Evolutionary conservation across 371 early-diverging fungal genomes (phyloP).

Genomic region (Lichtheimia ornata): DNA sequence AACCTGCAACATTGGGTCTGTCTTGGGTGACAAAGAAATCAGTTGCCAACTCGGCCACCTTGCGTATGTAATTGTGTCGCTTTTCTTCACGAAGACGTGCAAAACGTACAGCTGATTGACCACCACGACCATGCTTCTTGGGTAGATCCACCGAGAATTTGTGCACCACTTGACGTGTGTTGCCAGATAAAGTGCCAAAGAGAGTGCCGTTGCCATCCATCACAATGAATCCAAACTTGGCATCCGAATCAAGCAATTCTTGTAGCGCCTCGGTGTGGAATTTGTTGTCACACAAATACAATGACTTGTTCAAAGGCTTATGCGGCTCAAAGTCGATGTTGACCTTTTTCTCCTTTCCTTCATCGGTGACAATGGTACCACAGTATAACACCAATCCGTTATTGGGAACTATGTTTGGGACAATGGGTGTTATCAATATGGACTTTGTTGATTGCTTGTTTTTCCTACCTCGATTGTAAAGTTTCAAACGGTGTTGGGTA

Average conservation of each 20-base stretch:
- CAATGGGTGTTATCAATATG: slow-evolving; percentile 2
- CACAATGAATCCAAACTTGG: slow-evolving; percentile 99
- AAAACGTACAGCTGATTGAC: slow-evolving; percentile 99
- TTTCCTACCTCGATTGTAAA: slow-evolving; percentile 76
- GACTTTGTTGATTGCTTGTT: not conserved
- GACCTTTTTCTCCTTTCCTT: slow-evolving; percentile 99
- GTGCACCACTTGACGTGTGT: slow-evolving; percentile 96
- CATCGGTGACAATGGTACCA: slow-evolving; percentile 97
- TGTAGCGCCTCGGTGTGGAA: slow-evolving; percentile 98
- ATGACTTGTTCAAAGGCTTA: slow-evolving; percentile 99
- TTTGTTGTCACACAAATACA: slow-evolving; percentile 99
- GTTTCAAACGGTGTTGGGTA: slow-evolving; percentile 97
- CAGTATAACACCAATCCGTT: slow-evolving; percentile 97
- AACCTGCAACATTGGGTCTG: slow-evolving; percentile 84
- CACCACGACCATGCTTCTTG: slow-evolving; percentile 99
- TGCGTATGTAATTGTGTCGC: slow-evolving; percentile 98
- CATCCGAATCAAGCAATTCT: slow-evolving; percentile 94
- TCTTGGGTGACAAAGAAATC: slow-evolving; percentile 58
- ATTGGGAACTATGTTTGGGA: slow-evolving; percentile 67
- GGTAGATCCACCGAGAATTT: slow-evolving; percentile 97
- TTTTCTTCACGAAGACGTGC: slow-evolving; percentile 99
- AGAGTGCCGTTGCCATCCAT: slow-evolving; percentile 99
- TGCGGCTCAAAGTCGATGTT: slow-evolving; percentile 99
- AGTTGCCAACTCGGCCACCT: slow-evolving; percentile 96
- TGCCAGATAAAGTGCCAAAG: slow-evolving; percentile 98